Evolutionary conservation across 1,284 basidiomycete genomes (phyloP).

Genomic region (Golubevia pallescens): DNA sequence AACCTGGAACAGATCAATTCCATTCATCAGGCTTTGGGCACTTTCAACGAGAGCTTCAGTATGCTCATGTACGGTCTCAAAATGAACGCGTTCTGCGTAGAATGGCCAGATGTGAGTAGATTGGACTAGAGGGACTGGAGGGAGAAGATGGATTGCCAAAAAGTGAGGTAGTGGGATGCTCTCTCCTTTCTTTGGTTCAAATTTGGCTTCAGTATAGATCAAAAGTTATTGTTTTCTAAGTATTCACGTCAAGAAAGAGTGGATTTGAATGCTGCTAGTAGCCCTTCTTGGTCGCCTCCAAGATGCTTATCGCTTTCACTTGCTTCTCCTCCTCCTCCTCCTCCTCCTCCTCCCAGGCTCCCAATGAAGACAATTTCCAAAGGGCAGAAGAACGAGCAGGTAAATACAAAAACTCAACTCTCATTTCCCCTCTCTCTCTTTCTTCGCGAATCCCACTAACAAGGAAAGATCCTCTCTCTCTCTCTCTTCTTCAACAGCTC

Average conservation of each 20-base stretch:
- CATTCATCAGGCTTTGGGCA: conserved; percentile 77
- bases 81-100: conserved; percentile 90
- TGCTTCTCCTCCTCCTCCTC: too few relatives aligned
- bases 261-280: too few relatives aligned
- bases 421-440: too few relatives aligned
- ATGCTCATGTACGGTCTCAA: conserved; percentile 89
- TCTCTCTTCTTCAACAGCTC: neutral
- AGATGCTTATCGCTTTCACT: too few relatives aligned
- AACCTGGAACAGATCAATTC: conserved; percentile 77
- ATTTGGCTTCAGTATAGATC: too few relatives aligned
- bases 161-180: conserved; percentile 11
- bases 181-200: too few relatives aligned
- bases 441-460: neutral
- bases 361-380: conserved; percentile 43
- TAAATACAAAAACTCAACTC: conserved; percentile 3
- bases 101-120: conserved; percentile 80
- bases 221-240: too few relatives aligned
- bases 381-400: conserved; percentile 30
- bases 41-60: conserved; percentile 91
- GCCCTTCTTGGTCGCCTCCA: too few relatives aligned
- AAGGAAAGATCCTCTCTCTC: neutral
- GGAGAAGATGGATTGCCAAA: conserved; percentile 7
- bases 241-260: too few relatives aligned
- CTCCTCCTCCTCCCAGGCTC: conserved; percentile 14
- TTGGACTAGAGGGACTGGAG: conserved; percentile 8